These are phyloP conservation scores for Phytopythium mirpurense DNA, from an alignment of 352 stramenopile genomes.

Conservation along the genomic window DNA sequence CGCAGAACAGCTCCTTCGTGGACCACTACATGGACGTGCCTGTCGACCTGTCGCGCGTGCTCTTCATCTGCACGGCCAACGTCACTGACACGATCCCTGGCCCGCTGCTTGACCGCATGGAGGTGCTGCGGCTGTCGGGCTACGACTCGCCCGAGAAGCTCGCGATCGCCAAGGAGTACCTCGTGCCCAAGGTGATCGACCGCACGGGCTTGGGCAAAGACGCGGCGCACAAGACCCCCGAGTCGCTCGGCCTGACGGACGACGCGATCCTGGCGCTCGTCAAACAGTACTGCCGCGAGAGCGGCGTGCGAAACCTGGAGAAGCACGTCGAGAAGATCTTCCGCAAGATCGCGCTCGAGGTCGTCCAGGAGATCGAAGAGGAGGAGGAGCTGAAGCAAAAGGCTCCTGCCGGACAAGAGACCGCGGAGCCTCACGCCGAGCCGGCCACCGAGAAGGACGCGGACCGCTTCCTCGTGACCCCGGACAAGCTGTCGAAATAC, in stretches of 20 bases:
- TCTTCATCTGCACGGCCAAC: constrained; percentile 98
- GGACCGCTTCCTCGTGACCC: constrained; percentile 88
- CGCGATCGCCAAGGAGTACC: constrained; percentile 96
- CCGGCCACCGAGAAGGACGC: constrained; percentile 15
- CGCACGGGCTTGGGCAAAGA: constrained; percentile 84
- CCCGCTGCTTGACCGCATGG: constrained; percentile 98
- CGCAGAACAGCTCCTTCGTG: constrained; percentile 96
- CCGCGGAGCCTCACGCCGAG: background rate
- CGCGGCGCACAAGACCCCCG: constrained; percentile 49
- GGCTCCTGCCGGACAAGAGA: constrained; percentile 20
- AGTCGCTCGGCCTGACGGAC: constrained; percentile 89
- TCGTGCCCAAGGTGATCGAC: constrained; percentile 96
- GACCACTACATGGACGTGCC: constrained; percentile 99
- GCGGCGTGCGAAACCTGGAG: constrained; percentile 96
- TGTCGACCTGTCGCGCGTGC: constrained; percentile 95
- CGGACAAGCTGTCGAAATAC: constrained; percentile 96
- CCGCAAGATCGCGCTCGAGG: constrained; percentile 95
- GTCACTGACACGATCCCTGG: constrained; percentile 95
- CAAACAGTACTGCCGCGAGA: constrained; percentile 95
- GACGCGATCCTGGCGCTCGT: constrained; percentile 89
- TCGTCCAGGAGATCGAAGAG: constrained; percentile 86
- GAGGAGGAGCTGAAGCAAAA: constrained; percentile 21
- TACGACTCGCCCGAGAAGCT: constrained; percentile 97
- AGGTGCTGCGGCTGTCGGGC: constrained; percentile 96
- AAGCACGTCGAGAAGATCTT: constrained; percentile 99